Evolutionary conservation across 805 yeast genomes (phyloP).

Genomic region (Lipomyces mesembrius): DNA sequence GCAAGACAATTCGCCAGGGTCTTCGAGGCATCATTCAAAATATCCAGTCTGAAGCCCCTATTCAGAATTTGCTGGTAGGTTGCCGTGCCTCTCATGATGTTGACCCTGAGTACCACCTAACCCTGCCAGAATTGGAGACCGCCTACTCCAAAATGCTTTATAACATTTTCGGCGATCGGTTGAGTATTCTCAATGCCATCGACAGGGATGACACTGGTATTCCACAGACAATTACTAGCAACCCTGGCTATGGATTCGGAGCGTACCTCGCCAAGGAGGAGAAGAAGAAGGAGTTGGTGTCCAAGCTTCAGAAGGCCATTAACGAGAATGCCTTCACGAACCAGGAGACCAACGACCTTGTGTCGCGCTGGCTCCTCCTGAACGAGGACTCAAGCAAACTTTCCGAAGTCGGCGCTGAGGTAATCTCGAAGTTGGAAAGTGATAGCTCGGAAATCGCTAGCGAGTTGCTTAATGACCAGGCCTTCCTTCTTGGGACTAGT

Average conservation of each 20-base stretch:
- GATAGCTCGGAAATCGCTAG: constrained; percentile 50
- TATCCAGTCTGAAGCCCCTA: constrained; percentile 57
- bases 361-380: constrained; percentile 72
- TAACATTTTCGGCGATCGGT: constrained; percentile 63
- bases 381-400: constrained; percentile 28
- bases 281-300: constrained; percentile 53
- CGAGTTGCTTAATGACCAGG: constrained; percentile 54
- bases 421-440: constrained; percentile 44
- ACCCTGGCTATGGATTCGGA: constrained; percentile 90
- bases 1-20: constrained; percentile 50
- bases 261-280: constrained; percentile 63
- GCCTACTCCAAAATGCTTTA: constrained; percentile 76
- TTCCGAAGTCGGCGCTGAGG: constrained; percentile 46
- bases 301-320: constrained; percentile 52
- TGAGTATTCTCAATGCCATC: constrained; percentile 65
- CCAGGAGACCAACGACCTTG: constrained; percentile 56
- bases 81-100: constrained; percentile 39
- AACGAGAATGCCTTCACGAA: constrained; percentile 48
- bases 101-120: constrained; percentile 32
- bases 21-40: constrained; percentile 58
- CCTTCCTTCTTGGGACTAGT: constrained; percentile 55
- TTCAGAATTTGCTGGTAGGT: constrained; percentile 69
- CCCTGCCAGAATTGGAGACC: constrained; percentile 57
- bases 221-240: constrained; percentile 47
- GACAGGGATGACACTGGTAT: constrained; percentile 51